Conservation (phyloP, 2,329 filamentous ascomycete species). For the Elsinoe batatas region DNA sequence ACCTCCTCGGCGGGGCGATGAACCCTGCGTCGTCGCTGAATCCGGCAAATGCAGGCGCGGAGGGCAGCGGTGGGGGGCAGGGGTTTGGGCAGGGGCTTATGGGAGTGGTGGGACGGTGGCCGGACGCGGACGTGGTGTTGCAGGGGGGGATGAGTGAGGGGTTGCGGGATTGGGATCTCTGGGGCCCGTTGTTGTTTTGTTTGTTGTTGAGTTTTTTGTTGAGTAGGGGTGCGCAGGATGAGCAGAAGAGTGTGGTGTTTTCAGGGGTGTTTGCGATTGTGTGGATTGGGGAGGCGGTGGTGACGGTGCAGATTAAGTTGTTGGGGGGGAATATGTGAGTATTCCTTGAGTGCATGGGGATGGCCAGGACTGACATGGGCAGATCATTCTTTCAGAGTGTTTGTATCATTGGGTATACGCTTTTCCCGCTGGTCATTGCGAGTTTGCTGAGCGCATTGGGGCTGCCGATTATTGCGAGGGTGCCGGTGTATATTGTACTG, state of each 20-base stretch:
- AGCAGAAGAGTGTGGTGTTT: slow-evolving; percentile 84
- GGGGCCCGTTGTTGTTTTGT: slow-evolving; percentile 94
- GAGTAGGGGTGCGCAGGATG: slow-evolving; percentile 65
- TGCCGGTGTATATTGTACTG: slow-evolving; percentile 83
- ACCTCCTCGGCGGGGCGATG: slow-evolving; percentile 65
- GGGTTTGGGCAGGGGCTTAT: slow-evolving; percentile 37
- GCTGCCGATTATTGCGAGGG: slow-evolving; percentile 68
- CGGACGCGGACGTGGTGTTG: slow-evolving; percentile 55
- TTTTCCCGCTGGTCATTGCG: slow-evolving; percentile 93
- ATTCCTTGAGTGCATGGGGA: not conserved
- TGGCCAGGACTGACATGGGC: slow-evolving; percentile 22
- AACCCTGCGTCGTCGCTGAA: slow-evolving; percentile 23
- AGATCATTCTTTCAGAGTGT: slow-evolving; percentile 97
- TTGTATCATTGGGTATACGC: slow-evolving; percentile 95
- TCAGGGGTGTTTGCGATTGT: slow-evolving; percentile 94
- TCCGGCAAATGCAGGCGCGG: slow-evolving; percentile 44
- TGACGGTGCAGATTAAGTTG: slow-evolving; percentile 96
- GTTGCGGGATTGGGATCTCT: slow-evolving; percentile 92
- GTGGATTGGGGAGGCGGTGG: slow-evolving; percentile 92
- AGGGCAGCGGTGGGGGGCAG: slow-evolving; percentile 44
- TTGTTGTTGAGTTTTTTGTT: slow-evolving; percentile 78
- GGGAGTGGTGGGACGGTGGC: slow-evolving; percentile 53
- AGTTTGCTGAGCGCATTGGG: slow-evolving; percentile 76
- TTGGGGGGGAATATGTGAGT: slow-evolving; percentile 93
- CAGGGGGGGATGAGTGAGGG: slow-evolving; percentile 75